phyloP scores from a whole-genome alignment of 2,329 filamentous ascomycete species.

The Exophiala sp. region DNA sequence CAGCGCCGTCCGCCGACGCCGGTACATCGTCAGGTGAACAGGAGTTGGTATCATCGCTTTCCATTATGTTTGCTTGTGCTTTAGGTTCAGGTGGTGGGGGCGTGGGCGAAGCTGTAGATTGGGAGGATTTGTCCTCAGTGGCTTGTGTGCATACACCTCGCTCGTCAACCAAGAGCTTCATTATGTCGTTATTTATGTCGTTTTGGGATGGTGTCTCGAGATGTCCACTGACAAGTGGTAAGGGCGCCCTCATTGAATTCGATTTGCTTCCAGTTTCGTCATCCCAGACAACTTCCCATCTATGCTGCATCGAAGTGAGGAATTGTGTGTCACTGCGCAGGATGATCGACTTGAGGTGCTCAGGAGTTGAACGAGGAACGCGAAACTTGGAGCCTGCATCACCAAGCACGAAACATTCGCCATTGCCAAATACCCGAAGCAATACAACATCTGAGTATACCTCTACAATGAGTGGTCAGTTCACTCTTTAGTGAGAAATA shows the following conservation, averaged over 20 bases:
- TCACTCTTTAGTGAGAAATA: neutral
- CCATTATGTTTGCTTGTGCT: neutral
- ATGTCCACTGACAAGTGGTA: neutral
- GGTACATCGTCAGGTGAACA: too few species aligned
- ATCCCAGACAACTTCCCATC: slow-evolving; percentile 14
- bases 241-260: slow-evolving; percentile 15
- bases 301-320: slow-evolving; percentile 2
- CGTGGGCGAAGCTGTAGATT: slow-evolving; percentile 1
- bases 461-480: slow-evolving; percentile 9
- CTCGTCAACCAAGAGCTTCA: neutral
- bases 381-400: slow-evolving; percentile 3
- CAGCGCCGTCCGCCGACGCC: too few species aligned
- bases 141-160: neutral
- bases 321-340: slow-evolving; percentile 17
- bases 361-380: slow-evolving; percentile 10
- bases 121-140: neutral
- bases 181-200: neutral
- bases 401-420: slow-evolving; percentile 1
- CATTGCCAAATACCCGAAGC: slow-evolving; percentile 9
- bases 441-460: slow-evolving; percentile 8
- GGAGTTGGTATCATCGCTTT: neutral
- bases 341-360: slow-evolving; percentile 13
- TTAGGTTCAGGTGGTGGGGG: neutral
- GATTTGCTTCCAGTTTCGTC: slow-evolving; percentile 6
- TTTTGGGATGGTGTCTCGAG: neutral